Conservation (phyloP, 495 filamentous ascomycete genomes). For the Aspergillus biplanus region DNA sequence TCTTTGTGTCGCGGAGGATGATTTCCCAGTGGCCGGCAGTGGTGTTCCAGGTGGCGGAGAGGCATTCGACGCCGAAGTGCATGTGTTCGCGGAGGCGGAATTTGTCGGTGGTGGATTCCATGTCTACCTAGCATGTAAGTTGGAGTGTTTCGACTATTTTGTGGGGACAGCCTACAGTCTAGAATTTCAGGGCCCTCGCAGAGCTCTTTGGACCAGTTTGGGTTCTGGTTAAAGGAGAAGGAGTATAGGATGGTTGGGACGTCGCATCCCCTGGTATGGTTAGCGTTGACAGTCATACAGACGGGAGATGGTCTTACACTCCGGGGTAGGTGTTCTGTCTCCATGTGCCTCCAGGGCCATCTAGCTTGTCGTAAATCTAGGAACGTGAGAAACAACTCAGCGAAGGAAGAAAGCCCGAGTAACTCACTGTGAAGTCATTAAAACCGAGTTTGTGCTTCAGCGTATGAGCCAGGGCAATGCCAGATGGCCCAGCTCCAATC, state of each 20-base stretch:
- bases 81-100: constrained; percentile 39
- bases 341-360: constrained; percentile 67
- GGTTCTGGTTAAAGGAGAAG: constrained; percentile 59
- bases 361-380: constrained; percentile 57
- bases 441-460: constrained; percentile 58
- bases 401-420: too few species aligned
- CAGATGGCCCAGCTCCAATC: constrained; percentile 60
- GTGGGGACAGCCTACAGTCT: too few species aligned
- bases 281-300: not conserved
- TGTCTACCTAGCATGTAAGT: constrained; percentile 20
- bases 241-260: constrained; percentile 54
- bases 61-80: constrained; percentile 26
- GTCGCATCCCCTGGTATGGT: constrained; percentile 39
- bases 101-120: constrained; percentile 42
- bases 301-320: constrained; percentile 23
- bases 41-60: constrained; percentile 31
- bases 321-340: constrained; percentile 63
- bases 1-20: constrained; percentile 29
- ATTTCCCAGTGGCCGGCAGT: constrained; percentile 31
- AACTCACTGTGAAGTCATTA: constrained; percentile 47
- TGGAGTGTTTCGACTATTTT: not conserved
- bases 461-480: constrained; percentile 59
- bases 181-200: constrained; percentile 54
- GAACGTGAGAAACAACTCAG: not conserved
- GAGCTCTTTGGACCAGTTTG: constrained; percentile 54